Evolutionary conservation across 192 early-diverging fungal genomes (phyloP).

Genomic region (Umbelopsis vinacea): DNA sequence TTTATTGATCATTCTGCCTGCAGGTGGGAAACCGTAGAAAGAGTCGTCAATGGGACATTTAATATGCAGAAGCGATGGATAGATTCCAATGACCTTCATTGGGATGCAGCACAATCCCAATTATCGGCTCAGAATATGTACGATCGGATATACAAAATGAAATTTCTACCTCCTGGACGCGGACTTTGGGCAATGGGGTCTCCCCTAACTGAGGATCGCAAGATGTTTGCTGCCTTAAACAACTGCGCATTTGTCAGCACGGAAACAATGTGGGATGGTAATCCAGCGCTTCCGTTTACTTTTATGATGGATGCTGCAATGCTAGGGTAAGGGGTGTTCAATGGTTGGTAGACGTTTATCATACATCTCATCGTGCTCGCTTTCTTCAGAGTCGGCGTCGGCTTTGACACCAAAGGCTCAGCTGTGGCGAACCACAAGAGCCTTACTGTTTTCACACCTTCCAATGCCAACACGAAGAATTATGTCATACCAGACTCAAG

Average conservation of each 20-base stretch:
- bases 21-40: constrained; percentile 48
- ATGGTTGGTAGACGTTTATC: neutral
- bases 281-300: constrained; percentile 41
- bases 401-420: constrained; percentile 54
- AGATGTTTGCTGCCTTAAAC: constrained; percentile 50
- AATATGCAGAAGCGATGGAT: constrained; percentile 50
- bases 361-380: neutral
- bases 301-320: constrained; percentile 55
- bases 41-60: constrained; percentile 56
- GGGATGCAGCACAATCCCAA: constrained; percentile 46
- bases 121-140: constrained; percentile 53
- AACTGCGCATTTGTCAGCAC: constrained; percentile 58
- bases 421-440: constrained; percentile 6
- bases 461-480: neutral
- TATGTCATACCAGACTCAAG: constrained; percentile 48
- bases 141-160: constrained; percentile 52
- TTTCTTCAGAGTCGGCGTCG: constrained; percentile 47
- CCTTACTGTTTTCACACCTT: neutral
- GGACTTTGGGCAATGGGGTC: constrained; percentile 59
- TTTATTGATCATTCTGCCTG: neutral
- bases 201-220: constrained; percentile 48
- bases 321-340: constrained; percentile 36
- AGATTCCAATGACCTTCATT: constrained; percentile 33
- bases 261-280: constrained; percentile 48
- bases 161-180: constrained; percentile 54